Percentiles rank a stretch among this genome's conserved stretches.
These are phyloP conservation scores for Candida piceae DNA, from an alignment of 805 yeast genomes.

Conservation along the genomic window DNA sequence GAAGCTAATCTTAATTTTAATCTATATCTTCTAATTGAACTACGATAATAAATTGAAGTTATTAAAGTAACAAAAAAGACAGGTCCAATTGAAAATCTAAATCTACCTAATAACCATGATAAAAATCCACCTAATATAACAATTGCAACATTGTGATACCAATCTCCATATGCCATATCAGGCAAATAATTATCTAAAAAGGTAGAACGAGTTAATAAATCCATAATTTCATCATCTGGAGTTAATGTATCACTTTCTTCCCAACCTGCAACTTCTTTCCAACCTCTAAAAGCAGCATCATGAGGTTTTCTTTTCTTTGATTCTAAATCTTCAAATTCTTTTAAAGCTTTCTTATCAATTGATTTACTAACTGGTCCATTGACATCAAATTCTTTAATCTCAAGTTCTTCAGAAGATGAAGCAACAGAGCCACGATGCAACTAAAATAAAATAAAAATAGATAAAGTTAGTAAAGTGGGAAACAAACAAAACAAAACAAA, in stretches of 20 bases:
- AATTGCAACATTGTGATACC: constrained; percentile 88
- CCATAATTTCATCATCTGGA: constrained; percentile 66
- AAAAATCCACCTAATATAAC: constrained; percentile 61
- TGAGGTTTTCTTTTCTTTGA: constrained; percentile 40
- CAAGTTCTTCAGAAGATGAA: neutral
- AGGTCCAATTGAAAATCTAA: constrained; percentile 73
- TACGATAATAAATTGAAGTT: constrained; percentile 70
- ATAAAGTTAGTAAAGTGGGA: neutral
- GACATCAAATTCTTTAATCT: constrained; percentile 17
- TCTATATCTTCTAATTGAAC: constrained; percentile 78
- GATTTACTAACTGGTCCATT: constrained; percentile 26
- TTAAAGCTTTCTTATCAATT: constrained; percentile 17
- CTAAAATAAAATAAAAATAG: neutral
- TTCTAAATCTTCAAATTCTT: constrained; percentile 14
- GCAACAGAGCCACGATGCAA: neutral
- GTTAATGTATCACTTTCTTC: constrained; percentile 61
- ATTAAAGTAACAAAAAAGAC: constrained; percentile 64
- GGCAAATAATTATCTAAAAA: constrained; percentile 73
- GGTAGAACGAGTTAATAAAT: constrained; percentile 66
- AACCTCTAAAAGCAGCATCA: constrained; percentile 75
- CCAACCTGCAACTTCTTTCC: constrained; percentile 94
- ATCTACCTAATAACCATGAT: constrained; percentile 77
- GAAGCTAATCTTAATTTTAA: constrained; percentile 69
- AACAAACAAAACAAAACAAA: too few species aligned
- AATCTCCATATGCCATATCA: constrained; percentile 79